Conservation (phyloP, 495 filamentous ascomycete species). For the Xylaria flabelliformis region DNA sequence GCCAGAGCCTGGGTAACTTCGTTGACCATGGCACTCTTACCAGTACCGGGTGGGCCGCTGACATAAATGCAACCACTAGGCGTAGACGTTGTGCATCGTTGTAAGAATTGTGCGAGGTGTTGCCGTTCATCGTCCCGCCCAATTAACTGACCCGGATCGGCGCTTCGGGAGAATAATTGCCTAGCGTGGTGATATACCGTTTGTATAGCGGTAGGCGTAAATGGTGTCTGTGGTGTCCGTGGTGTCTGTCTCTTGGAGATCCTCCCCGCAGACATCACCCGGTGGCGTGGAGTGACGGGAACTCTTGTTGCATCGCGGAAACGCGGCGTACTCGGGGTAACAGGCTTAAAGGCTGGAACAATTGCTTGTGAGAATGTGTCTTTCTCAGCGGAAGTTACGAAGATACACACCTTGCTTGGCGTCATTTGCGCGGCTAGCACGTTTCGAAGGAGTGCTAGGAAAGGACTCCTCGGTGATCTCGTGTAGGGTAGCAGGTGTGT, state of each 20-base stretch:
- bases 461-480: constrained; percentile 32
- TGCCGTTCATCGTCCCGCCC: constrained; percentile 82
- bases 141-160: constrained; percentile 75
- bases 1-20: constrained; percentile 70
- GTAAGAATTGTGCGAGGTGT: constrained; percentile 73
- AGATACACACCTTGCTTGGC: constrained; percentile 35
- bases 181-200: constrained; percentile 86
- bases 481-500: constrained; percentile 17
- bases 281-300: constrained; percentile 53
- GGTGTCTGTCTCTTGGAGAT: constrained; percentile 61
- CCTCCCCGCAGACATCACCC: constrained; percentile 57
- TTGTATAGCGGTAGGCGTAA: constrained; percentile 65
- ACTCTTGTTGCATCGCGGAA: constrained; percentile 56
- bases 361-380: constrained; percentile 23
- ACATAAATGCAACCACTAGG: constrained; percentile 91
- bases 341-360: constrained; percentile 49
- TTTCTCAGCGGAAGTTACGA: neutral
- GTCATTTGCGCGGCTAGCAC: constrained; percentile 25
- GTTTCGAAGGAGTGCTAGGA: constrained; percentile 41
- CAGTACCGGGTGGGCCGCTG: constrained; percentile 93
- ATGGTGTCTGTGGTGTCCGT: constrained; percentile 65
- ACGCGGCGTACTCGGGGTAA: constrained; percentile 73
- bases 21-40: constrained; percentile 90
- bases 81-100: constrained; percentile 61
- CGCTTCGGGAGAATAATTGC: constrained; percentile 82